Conservation (phyloP, 768 basidiomycete genomes). For the Megacollybia marginata region DNA sequence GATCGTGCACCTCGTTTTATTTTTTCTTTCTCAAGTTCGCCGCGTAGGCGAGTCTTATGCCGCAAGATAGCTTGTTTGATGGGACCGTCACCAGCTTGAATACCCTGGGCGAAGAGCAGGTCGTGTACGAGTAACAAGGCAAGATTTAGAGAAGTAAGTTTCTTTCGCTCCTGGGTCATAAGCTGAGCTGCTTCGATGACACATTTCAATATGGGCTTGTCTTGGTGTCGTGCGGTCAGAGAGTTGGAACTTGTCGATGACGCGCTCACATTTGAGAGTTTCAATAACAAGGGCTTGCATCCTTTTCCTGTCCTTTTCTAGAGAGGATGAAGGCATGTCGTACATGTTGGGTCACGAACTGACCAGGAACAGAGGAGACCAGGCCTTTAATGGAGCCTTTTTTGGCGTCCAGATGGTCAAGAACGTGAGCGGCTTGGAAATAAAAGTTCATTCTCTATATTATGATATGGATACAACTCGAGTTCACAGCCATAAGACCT, state of each 20-base stretch:
- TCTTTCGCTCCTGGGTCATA: conserved; percentile 66
- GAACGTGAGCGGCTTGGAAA: conserved; percentile 76
- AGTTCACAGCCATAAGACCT: neutral
- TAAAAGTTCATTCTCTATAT: conserved; percentile 81
- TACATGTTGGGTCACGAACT: neutral
- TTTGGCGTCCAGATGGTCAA: conserved; percentile 83
- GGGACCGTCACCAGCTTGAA: conserved; percentile 87
- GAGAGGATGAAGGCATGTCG: neutral
- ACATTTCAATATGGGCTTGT: conserved; percentile 67
- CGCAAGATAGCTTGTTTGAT: conserved; percentile 81
- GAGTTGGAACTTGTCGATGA: neutral
- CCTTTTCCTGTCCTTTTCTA: conserved; percentile 64
- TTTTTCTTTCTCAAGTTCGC: conserved; percentile 82
- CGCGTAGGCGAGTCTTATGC: conserved; percentile 83
- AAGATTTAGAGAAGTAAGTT: conserved; percentile 68
- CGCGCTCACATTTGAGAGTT: conserved; percentile 82
- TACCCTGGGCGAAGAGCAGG: conserved; percentile 72
- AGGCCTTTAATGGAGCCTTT: conserved; percentile 90
- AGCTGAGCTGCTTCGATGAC: conserved; percentile 64
- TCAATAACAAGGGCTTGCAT: conserved; percentile 87
- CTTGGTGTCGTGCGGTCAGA: conserved; percentile 29
- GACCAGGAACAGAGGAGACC: conserved; percentile 52
- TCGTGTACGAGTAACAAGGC: conserved; percentile 89
- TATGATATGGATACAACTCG: neutral
- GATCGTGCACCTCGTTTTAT: conserved; percentile 64